Conservation (phyloP, 2,329 filamentous ascomycete species). For the Rutstroemia sp. region DNA sequence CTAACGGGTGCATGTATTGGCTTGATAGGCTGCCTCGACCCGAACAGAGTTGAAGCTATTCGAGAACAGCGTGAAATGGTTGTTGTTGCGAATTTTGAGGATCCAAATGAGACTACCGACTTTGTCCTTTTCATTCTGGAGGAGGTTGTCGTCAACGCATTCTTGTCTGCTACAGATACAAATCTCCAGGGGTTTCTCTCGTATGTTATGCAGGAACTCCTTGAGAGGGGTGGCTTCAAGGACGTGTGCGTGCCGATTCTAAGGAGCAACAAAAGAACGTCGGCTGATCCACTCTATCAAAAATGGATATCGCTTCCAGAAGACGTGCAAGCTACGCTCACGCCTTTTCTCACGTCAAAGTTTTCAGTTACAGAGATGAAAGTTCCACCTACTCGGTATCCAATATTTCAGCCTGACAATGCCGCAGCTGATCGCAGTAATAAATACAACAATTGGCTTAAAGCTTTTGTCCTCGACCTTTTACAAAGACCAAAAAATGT, state of each 20-base stretch:
- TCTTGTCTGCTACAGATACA: conserved; percentile 83
- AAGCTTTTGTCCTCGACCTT: conserved; percentile 72
- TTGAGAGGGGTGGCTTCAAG: conserved; percentile 69
- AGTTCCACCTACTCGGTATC: conserved; percentile 54
- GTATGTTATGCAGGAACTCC: conserved; percentile 87
- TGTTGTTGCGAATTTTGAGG: conserved; percentile 78
- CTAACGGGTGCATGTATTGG: conserved; percentile 80
- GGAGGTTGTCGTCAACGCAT: conserved; percentile 82
- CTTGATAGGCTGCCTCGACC: conserved; percentile 83
- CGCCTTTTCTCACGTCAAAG: conserved; percentile 78
- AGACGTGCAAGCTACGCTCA: conserved; percentile 70
- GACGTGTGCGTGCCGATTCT: conserved; percentile 35
- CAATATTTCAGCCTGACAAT: conserved; percentile 48
- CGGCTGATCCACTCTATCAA: conserved; percentile 52
- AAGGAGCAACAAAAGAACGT: conserved; percentile 32
- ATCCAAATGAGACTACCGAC: conserved; percentile 68
- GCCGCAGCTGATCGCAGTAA: conserved; percentile 60
- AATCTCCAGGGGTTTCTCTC: conserved; percentile 85
- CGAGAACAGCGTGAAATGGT: conserved; percentile 77
- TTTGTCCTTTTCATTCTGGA: conserved; percentile 84
- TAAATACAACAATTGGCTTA: conserved; percentile 75
- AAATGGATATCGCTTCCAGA: conserved; percentile 77
- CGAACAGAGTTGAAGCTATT: conserved; percentile 76
- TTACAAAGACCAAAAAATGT: conserved; percentile 68
- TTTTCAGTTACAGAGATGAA: conserved; percentile 64